A percentile compares a stretch with the other conserved stretches of the same genome.
These are phyloP conservation scores for Gonapodya prolifera DNA, from an alignment of 192 early-diverging fungal genomes.

Conservation along the genomic window DNA sequence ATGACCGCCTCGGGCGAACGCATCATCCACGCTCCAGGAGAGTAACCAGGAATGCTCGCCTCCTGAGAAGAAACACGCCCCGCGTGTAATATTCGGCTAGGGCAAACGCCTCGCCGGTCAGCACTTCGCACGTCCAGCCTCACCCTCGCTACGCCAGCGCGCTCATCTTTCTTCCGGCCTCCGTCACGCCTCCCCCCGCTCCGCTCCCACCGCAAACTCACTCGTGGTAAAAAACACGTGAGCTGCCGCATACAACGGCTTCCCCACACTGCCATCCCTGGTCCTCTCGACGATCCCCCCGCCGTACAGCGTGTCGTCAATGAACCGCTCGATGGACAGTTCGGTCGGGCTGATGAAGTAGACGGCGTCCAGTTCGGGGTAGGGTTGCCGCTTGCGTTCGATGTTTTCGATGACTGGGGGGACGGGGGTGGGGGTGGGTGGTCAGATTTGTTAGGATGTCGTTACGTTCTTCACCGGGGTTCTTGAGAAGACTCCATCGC, in stretches of 20 bases:
- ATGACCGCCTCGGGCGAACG: too few species aligned
- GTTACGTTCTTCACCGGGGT: not conserved
- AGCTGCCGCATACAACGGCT: constrained; percentile 36
- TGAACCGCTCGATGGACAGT: constrained; percentile 26
- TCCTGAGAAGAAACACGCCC: too few species aligned
- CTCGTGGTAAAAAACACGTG: constrained; percentile 38
- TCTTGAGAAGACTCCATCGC: too few species aligned
- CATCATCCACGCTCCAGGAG: too few species aligned
- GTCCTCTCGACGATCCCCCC: not conserved
- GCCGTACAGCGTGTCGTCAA: constrained; percentile 28
- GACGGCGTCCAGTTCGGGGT: constrained; percentile 43
- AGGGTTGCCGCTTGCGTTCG: constrained; percentile 27
- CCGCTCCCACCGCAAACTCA: constrained; percentile 6
- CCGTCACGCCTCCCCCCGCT: too few species aligned
- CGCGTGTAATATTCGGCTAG: too few species aligned
- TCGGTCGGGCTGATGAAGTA: constrained; percentile 37
- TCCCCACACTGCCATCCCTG: constrained; percentile 14
- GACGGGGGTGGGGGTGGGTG: not conserved
- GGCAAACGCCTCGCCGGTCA: too few species aligned
- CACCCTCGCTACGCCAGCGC: too few species aligned
- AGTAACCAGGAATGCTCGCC: too few species aligned
- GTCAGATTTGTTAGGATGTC: not conserved
- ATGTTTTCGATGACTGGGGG: constrained; percentile 40
- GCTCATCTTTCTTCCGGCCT: too few species aligned
- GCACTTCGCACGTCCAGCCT: too few species aligned